phyloP scores from a whole-genome alignment of 805 yeast genomes.

The Yarrowia sp. region DNA sequence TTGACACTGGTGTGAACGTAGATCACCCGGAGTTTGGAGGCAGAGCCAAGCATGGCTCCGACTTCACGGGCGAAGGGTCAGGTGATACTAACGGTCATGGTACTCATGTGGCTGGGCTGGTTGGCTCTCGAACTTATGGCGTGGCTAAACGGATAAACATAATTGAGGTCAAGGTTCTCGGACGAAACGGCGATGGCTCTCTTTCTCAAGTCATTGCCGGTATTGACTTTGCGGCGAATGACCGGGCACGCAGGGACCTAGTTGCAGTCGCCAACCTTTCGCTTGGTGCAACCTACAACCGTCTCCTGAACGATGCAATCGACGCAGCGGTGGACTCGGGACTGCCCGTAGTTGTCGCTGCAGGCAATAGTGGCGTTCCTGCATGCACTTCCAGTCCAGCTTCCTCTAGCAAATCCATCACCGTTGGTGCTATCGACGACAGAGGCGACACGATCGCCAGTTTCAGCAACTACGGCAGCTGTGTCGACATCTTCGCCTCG shows the following conservation, averaged over 20 bases:
- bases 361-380: slow-evolving; percentile 70
- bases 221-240: slow-evolving; percentile 38
- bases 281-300: slow-evolving; percentile 34
- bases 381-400: slow-evolving; percentile 87
- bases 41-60: slow-evolving; percentile 44
- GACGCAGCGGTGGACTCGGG: slow-evolving; percentile 32
- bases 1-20: slow-evolving; percentile 68
- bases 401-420: slow-evolving; percentile 62
- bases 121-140: slow-evolving; percentile 77
- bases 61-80: slow-evolving; percentile 46
- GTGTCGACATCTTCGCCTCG: slow-evolving; percentile 82
- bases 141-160: slow-evolving; percentile 69
- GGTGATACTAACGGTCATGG: slow-evolving; percentile 83
- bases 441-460: slow-evolving; percentile 64
- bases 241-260: slow-evolving; percentile 28
- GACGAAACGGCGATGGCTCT: slow-evolving; percentile 63
- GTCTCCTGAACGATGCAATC: slow-evolving; percentile 33
- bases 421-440: slow-evolving; percentile 90
- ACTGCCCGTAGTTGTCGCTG: slow-evolving; percentile 37
- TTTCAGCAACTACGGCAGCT: slow-evolving; percentile 90
- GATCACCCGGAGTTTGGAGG: slow-evolving; percentile 46
- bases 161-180: slow-evolving; percentile 72
- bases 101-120: slow-evolving; percentile 90
- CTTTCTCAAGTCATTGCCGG: slow-evolving; percentile 41
- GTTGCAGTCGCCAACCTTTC: slow-evolving; percentile 32